Base-by-base conservation (phyloP, 192 early-diverging fungal species). In the Coemansia sp. region DNA sequence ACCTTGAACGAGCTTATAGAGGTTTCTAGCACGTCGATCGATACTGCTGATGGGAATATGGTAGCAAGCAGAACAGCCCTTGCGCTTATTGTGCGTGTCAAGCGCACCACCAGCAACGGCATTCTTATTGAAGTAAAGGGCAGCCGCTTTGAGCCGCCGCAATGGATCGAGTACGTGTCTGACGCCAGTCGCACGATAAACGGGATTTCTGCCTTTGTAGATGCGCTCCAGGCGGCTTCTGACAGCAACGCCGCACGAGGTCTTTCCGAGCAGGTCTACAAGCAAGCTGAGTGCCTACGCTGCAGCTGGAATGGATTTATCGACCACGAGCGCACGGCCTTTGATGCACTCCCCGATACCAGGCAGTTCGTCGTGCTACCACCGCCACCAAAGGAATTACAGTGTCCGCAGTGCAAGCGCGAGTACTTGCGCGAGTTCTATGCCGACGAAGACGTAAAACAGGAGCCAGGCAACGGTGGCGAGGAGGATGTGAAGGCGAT, bases 381-480 rank as follows among this genome's bases (percentile, higher is more conserved):
- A 18, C 43, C 60, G 8, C 59, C 73, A 12, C 63, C 62, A 10
- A 44, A 14, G 5, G 69, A 67, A 51, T 61, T 60, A 26, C 63
- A 67, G 36, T 85, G 84, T 21, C 75, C 76, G 11, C 26, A 68
- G 30, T 85, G 84, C 33, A 41, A 60, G 36, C 66, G 84, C 44
- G 64, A 65, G 26, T 85, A 77, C 55, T 20, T 85, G 72, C 78
- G 75, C 43, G 84, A 85, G 57, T 81, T 72, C 39, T 85, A 81
- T 59, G 75, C 66, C 2, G 63, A 51, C n/a, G 76, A 78, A 36
- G 76, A 75, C 7, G 12, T 41, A 41, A 36, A 26, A 23, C 51
- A 15, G 21, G 24, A 26, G 20, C 24, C 35, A 16, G 20, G 6
- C 4, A 59, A 26, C 14, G 44, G 38, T 6, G 26, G 16, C 46